Evolutionary conservation across 345 rosid species (phyloP).

Genomic region (Brassica carinata): DNA sequence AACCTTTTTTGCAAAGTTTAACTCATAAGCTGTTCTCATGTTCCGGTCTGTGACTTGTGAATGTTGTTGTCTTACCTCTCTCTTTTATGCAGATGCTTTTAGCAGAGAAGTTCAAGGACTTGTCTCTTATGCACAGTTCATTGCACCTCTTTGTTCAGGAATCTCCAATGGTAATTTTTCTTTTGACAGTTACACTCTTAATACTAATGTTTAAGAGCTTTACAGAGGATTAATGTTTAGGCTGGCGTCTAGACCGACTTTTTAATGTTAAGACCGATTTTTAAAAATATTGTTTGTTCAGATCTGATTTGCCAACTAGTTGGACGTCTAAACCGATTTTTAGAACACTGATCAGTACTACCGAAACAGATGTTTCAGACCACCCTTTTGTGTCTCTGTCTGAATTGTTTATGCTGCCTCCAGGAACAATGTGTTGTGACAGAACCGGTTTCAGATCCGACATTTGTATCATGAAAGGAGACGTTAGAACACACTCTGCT

Average conservation of each 20-base stretch:
- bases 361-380: neutral
- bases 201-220: too few relatives aligned
- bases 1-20: neutral
- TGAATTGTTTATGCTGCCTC: neutral
- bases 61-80: neutral
- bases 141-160: slow-evolving; percentile 35
- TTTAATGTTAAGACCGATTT: too few relatives aligned
- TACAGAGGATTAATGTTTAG: too few relatives aligned
- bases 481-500: slow-evolving; percentile 58
- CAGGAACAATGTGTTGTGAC: slow-evolving; percentile 62
- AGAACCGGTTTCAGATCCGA: slow-evolving; percentile 66
- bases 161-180: slow-evolving; percentile 26
- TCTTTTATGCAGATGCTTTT: slow-evolving; percentile 16
- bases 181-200: slow-evolving; percentile 7
- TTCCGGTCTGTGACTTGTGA: neutral
- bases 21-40: neutral
- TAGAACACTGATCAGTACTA: too few relatives aligned
- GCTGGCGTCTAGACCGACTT: too few relatives aligned
- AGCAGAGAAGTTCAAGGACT: slow-evolving; percentile 10
- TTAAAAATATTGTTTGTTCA: too few relatives aligned
- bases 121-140: slow-evolving; percentile 24
- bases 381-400: neutral
- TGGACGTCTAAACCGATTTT: too few relatives aligned
- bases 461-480: slow-evolving; percentile 75
- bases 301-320: too few relatives aligned